Base-by-base conservation (phyloP, 257 asterid genomes). In the Capsicum rhomboideum region DNA sequence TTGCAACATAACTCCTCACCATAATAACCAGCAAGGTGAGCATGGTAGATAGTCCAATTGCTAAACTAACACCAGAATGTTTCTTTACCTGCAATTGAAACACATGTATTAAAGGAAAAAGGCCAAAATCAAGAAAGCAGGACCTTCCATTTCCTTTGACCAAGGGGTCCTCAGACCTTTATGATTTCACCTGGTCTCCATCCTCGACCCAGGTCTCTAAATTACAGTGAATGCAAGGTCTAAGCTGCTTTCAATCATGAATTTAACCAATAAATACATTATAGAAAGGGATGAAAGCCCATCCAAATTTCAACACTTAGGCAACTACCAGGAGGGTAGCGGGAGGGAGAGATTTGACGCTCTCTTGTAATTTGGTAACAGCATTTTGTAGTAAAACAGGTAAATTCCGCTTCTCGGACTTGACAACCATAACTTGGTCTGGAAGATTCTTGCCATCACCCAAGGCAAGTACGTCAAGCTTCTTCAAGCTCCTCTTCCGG, bases 41-140 rank as follows among this genome's bases (percentile, higher is more conserved):
- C 14, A 89, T 88, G 50, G 91, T 83, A 89, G 93, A 91, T 58
- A 94, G 58, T 79, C 97, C 99, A 85, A 92, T 67, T 3, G 94
- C 83, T 78, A 91, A 58, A 84, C 89, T 90, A 83, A 83, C 21
- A 85, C 90, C 91, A 85, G 93, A 85, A 85, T 88, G 54, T 86
- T 87, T 91, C 81, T 89, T 91, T 72, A 79, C 82, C 98, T 96
- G 92, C 85, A 67, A 86, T 59, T 85, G 56, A 56, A 75, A 83
- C 85, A 71, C 23, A 72, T 50, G 80, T 8, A 46, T 44, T 46
- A 12, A 79, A 52, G 78, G 26, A 8, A 50, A 23, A 21, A 12
- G 42, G 18, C 59, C n/a, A 80, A 71, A 63, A 84, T n/a, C 67
- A 63, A 84, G 68, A 80, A 64, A 64, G 72, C 44, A 64, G 71